Evolutionary conservation across 2,329 filamentous ascomycete genomes (phyloP), one percentile per base, ranked within the genome.

Genomic region (Dactylella cylindrospora): DNA sequence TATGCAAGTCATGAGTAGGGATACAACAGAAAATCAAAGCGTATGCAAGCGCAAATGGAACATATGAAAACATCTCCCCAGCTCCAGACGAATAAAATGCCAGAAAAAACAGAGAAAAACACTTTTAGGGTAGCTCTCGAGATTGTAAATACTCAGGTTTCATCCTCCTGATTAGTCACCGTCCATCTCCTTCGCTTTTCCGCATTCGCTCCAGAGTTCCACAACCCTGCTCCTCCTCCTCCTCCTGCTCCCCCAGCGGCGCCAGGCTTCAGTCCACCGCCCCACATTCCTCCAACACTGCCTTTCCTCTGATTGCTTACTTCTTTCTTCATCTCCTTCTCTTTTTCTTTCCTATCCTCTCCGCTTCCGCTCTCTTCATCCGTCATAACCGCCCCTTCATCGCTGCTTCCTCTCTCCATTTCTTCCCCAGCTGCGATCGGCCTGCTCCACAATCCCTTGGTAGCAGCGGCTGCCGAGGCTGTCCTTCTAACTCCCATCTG

Each of bases 401-500:
- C 55, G 23, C 55, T 61, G 28, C 47, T 53, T 2, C 55, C 55
- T 8, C 47, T 41, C 36, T 61, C 55, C 55, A 61, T 61, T 17
- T 61, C 47, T n/a, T n/a, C n/a, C n/a, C n/a, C n/a, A 1, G 35
- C 35, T 10, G 55, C 55, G 3, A 33, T 25, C 3, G 55, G 36
- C 32, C 47, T 20, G 26, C 55, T 61, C 55, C 55, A 61, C 15
- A 61, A 38, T 26, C 55, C 55, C 23, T 49, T 61, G 28, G 47
- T 61, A n/a, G 55, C 55, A 20, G 55, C 47, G 3, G 55, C 55
- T 9, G 55, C 55, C 29, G 47, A 53, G 33, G 55, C 55, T 7
- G 55, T 61, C 47, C 55, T 47, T 35, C 55, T 61, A 61, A 61
- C 47, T 17, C 55, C 55, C 41, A 61, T 61, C 55, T 41, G 22